A percentile compares a stretch with the other conserved stretches of the same genome.
These are phyloP conservation scores for Entrophospora sp. DNA, from an alignment of 192 early-diverging fungal species.

Conservation along the genomic window DNA sequence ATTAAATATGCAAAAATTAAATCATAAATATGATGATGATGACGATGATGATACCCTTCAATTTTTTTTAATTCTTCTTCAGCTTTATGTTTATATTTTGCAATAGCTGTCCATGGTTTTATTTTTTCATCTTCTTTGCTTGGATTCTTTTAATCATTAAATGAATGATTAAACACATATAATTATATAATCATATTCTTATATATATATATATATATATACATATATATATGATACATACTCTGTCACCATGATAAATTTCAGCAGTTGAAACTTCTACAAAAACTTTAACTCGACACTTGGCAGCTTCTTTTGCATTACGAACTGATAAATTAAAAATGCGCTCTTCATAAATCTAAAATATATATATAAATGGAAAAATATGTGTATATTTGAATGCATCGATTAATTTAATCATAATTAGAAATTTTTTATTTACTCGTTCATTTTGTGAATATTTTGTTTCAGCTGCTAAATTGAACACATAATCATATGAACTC, in stretches of 20 bases:
- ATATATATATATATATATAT: neutral
- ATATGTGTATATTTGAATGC: neutral
- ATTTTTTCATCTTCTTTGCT: slow-evolving; percentile 54
- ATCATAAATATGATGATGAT: no score
- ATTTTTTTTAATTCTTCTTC: slow-evolving; percentile 74
- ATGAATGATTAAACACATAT: neutral
- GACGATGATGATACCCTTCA: slow-evolving; percentile 59
- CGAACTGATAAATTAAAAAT: slow-evolving; percentile 60
- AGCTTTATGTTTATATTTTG: slow-evolving; percentile 66
- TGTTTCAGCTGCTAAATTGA: slow-evolving; percentile 91
- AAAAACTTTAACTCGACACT: slow-evolving; percentile 61
- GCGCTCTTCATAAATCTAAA: slow-evolving; percentile 76
- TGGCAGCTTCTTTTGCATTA: slow-evolving; percentile 78
- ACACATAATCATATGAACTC: slow-evolving; percentile 77
- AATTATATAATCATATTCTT: neutral
- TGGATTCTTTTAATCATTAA: slow-evolving; percentile 24
- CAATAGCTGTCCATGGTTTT: slow-evolving; percentile 74
- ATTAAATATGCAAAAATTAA: no score
- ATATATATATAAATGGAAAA: neutral
- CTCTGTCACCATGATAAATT: slow-evolving; percentile 76
- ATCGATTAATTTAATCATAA: neutral
- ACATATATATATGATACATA: slow-evolving; percentile 21
- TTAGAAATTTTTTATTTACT: slow-evolving; percentile 34
- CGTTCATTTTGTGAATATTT: slow-evolving; percentile 83
- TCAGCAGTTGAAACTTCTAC: slow-evolving; percentile 86